Base-by-base conservation (phyloP, 164 flowering plant species). In the Liriodendron chinense region DNA sequence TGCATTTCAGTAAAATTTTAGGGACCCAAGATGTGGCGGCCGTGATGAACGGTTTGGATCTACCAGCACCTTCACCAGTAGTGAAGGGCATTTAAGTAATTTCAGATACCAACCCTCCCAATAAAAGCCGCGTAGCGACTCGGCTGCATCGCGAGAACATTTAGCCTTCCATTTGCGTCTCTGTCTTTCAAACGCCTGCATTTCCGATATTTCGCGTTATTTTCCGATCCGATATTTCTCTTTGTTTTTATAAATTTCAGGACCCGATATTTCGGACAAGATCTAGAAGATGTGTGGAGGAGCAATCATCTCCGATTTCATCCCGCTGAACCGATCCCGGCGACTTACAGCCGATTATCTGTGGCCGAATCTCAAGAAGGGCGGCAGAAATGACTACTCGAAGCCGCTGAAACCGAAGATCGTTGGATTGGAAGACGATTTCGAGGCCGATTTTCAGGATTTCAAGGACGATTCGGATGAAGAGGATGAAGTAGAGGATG, bases 391-490 rank as follows among this genome's bases (percentile, higher is more conserved):
- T 43, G 61, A 73, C 70, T 77, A 56, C 75, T 76, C 83, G 4
- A 84, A 80, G 79, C 84, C 83, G 16, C 34, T 74, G 73, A 75
- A 78, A 70, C 69, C 78, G 81, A 69, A 5, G 68, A 71, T 81
- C 65, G 12, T 74, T 50, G 77, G 80, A 21, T 78, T 74, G 56
- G 91, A 81, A 69, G 90, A 87, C 78, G 98, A 92, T 24, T 91
- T 94, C 83, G 97, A 96, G 84, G 96, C 94, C 59, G 97, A 91
- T 82, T 93, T 91, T 74, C 91, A 83, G 78, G 93, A 69, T 2
- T 95, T 92, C 74, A 89, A 89, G 80, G 92, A 88, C 66, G 86
- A 81, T 7, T 82, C 85, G 43, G 96, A 88, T 47, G 87, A 73
- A 4, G 87, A 78, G 13, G 78, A 75, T 1, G 66, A 22, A 14